phyloP scores from a whole-genome alignment of 371 early-diverging fungal genomes.

The Mortierella sp. region DNA sequence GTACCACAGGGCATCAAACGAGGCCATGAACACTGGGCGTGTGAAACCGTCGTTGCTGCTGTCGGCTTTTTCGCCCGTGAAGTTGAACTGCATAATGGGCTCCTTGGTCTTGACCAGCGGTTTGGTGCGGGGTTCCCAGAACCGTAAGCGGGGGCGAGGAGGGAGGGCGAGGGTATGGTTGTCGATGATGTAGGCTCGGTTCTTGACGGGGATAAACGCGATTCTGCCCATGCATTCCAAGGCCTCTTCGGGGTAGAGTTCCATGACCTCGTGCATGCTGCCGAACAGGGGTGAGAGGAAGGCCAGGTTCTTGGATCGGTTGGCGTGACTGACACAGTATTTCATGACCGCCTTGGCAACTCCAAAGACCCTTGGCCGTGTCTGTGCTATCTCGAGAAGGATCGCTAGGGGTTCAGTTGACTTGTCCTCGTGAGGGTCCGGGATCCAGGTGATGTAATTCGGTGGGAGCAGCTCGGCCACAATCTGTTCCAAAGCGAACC shows the following conservation, averaged over 20 bases:
- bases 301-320: constrained; percentile 9
- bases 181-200: constrained; percentile 17
- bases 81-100: constrained; percentile 29
- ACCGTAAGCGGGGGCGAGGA: constrained; percentile 17
- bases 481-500: not conserved
- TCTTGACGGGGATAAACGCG: constrained; percentile 15
- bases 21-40: constrained; percentile 24
- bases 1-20: constrained; percentile 34
- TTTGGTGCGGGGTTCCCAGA: constrained; percentile 16
- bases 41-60: constrained; percentile 19
- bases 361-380: not conserved
- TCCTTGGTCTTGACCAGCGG: constrained; percentile 8
- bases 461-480: not conserved
- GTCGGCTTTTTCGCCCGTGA: constrained; percentile 8
- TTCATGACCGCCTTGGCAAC: not conserved
- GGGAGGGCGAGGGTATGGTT: constrained; percentile 22
- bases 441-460: constrained; percentile 21
- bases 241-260: constrained; percentile 15
- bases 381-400: not conserved
- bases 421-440: constrained; percentile 1
- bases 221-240: not conserved
- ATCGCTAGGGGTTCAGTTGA: not conserved
- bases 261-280: constrained; percentile 16
- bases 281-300: constrained; percentile 14
- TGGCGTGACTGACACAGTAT: constrained; percentile 21